Conservation (phyloP, 495 filamentous ascomycete genomes). For the Sphaerosporella brunnea region DNA sequence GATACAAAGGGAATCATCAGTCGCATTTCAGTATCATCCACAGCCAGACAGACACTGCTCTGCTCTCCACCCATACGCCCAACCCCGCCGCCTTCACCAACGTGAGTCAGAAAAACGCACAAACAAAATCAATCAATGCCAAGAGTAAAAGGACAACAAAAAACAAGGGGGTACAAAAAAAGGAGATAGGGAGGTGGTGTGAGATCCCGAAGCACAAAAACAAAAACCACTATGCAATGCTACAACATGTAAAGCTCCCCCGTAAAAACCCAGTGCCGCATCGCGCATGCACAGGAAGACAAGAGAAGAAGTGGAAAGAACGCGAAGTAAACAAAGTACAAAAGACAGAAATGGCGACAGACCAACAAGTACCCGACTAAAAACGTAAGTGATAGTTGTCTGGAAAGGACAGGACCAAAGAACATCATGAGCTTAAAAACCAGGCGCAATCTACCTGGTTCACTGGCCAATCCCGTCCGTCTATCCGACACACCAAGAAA, state of each 20-base stretch:
- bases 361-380: background rate
- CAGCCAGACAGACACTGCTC: too few relatives aligned
- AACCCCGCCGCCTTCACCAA: too few relatives aligned
- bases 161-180: too few relatives aligned
- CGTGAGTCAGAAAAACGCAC: too few relatives aligned
- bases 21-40: too few relatives aligned
- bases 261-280: background rate
- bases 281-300: constrained; percentile 2
- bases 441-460: background rate
- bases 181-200: too few relatives aligned
- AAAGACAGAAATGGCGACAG: background rate
- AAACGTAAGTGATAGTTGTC: background rate
- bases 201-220: too few relatives aligned
- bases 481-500: background rate
- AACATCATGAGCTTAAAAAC: background rate
- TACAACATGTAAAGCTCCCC: constrained; percentile 13
- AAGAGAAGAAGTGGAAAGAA: constrained; percentile 1
- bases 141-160: too few relatives aligned
- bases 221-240: constrained; percentile 3
- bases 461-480: constrained; percentile 2
- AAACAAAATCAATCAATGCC: too few relatives aligned
- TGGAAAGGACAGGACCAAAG: background rate
- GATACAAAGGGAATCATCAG: too few relatives aligned
- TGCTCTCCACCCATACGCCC: too few relatives aligned
- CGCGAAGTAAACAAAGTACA: constrained; percentile 4